Percentiles rank a stretch among this genome's conserved stretches.
Conservation (phyloP, 345 rosid genomes). For the Heritiera littoralis region DNA sequence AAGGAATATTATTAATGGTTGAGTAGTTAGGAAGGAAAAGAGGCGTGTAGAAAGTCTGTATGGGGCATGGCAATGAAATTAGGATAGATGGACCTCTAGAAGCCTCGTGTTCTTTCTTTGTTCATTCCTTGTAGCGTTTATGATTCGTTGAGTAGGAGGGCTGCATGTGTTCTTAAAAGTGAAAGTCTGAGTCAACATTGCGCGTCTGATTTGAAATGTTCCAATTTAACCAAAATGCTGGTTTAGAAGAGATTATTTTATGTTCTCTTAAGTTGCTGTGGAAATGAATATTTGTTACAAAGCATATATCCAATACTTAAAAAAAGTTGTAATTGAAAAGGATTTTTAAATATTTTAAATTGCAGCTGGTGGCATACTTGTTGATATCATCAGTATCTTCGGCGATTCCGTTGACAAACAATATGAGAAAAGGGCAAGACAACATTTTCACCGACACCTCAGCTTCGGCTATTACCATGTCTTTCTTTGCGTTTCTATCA, state of each 20-base stretch:
- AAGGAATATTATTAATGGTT: not conserved
- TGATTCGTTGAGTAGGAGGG: not conserved
- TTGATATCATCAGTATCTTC: slow-evolving; percentile 77
- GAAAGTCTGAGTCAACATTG: not conserved
- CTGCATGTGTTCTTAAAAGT: not conserved
- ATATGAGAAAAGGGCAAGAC: slow-evolving; percentile 61
- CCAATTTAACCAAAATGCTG: not conserved
- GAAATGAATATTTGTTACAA: not conserved
- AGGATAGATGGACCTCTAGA: not conserved
- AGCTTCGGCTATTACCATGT: slow-evolving; percentile 71
- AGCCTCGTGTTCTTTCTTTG: not conserved
- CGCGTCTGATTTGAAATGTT: not conserved
- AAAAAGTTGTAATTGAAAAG: not conserved
- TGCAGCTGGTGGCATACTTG: slow-evolving; percentile 65
- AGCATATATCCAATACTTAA: not conserved
- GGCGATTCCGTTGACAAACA: slow-evolving; percentile 70
- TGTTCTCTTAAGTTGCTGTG: not conserved
- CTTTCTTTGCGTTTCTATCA: slow-evolving; percentile 64
- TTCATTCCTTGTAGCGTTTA: not conserved
- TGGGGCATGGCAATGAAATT: not conserved
- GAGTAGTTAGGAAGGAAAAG: not conserved
- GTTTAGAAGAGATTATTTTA: no score
- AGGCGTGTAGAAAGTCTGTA: not conserved
- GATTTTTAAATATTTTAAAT: not conserved
- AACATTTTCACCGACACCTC: slow-evolving; percentile 77